Conservation (phyloP, 2,329 filamentous ascomycete genomes). For the Camillea tinctor region DNA sequence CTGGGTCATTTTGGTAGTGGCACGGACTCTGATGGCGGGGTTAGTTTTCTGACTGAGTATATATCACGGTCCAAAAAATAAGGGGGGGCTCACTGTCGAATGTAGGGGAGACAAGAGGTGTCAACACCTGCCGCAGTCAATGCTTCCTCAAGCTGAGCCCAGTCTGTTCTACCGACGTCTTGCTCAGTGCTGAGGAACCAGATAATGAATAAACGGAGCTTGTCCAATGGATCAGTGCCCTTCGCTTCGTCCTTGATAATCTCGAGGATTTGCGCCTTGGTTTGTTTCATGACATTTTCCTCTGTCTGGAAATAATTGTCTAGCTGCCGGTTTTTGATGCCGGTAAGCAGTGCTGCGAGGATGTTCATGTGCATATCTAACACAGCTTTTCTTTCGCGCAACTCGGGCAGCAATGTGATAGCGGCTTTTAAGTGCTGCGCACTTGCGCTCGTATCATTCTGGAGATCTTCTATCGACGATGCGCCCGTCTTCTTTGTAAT, state of each 20-base stretch:
- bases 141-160: slow-evolving; percentile 82
- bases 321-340: slow-evolving; percentile 91
- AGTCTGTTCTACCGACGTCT: slow-evolving; percentile 77
- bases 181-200: slow-evolving; percentile 95
- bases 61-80: background rate
- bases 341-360: slow-evolving; percentile 69
- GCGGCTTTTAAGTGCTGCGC: slow-evolving; percentile 95
- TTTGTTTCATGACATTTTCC: slow-evolving; percentile 88
- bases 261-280: slow-evolving; percentile 84
- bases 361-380: slow-evolving; percentile 99
- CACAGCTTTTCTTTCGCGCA: slow-evolving; percentile 87
- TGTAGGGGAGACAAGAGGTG: slow-evolving; percentile 75
- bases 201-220: slow-evolving; percentile 91
- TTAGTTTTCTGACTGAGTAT: slow-evolving; percentile 23
- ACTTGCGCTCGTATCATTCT: slow-evolving; percentile 83
- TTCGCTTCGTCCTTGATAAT: slow-evolving; percentile 78
- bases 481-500: slow-evolving; percentile 95
- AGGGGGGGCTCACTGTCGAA: slow-evolving; percentile 66
- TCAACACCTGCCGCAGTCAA: slow-evolving; percentile 74
- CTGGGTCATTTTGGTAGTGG: slow-evolving; percentile 97
- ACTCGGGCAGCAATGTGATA: slow-evolving; percentile 86
- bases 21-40: slow-evolving; percentile 65
- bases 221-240: slow-evolving; percentile 81
- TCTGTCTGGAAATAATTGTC: slow-evolving; percentile 97
- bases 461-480: slow-evolving; percentile 86